Percentiles rank a stretch among this genome's conserved stretches.
Conservation (phyloP, 345 rosid species). For the Euphorbia pulcherrima region DNA sequence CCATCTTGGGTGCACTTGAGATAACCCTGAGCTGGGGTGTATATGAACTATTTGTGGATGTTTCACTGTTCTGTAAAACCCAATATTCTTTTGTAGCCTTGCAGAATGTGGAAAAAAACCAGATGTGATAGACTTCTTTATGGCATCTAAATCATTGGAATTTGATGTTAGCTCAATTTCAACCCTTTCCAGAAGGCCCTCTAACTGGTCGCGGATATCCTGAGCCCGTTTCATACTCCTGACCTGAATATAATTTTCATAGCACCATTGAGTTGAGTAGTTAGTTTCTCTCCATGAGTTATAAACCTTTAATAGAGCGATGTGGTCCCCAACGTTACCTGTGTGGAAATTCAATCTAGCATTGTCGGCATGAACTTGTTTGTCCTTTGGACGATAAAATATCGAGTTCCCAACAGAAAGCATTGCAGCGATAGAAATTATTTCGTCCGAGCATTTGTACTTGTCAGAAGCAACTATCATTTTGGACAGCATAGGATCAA, state of each 20-base stretch:
- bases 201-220: constrained; percentile 86
- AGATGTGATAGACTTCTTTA: constrained; percentile 76
- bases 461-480: constrained; percentile 91
- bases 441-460: constrained; percentile 83
- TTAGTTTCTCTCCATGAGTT: constrained; percentile 94
- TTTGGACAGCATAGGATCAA: constrained; percentile 88
- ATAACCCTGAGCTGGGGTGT: constrained; percentile 92
- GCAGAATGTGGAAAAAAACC: constrained; percentile 94
- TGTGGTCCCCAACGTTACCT: constrained; percentile 89
- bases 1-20: constrained; percentile 92
- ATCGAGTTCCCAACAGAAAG: constrained; percentile 89
- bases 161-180: constrained; percentile 74
- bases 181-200: constrained; percentile 92
- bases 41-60: constrained; percentile 85
- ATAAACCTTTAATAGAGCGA: constrained; percentile 88
- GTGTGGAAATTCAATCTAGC: constrained; percentile 88
- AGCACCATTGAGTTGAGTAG: constrained; percentile 94
- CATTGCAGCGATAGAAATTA: constrained; percentile 88
- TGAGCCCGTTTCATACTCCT: constrained; percentile 97
- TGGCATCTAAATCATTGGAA: constrained; percentile 58
- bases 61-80: constrained; percentile 82
- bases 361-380: constrained; percentile 95
- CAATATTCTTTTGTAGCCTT: constrained; percentile 79
- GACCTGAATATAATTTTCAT: constrained; percentile 96
- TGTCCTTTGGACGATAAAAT: constrained; percentile 94